Evolutionary conservation across 495 filamentous ascomycete species (phyloP).

Genomic region (Xylaria acuta): DNA sequence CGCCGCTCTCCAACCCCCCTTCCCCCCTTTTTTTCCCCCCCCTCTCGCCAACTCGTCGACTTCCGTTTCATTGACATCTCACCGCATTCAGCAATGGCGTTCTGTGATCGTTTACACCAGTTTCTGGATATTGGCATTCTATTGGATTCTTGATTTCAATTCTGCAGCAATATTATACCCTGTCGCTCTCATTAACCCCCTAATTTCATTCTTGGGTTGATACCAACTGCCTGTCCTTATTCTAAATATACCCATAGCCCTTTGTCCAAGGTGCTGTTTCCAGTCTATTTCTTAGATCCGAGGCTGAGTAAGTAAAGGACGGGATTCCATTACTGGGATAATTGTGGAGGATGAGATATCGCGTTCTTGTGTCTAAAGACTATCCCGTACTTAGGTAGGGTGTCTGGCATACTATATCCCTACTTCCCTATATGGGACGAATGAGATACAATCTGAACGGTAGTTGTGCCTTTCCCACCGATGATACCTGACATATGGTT

Average conservation of each 20-base stretch:
- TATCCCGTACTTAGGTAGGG: neutral
- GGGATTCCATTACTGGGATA: neutral
- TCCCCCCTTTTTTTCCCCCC: too few relatives aligned
- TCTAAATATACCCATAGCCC: slow-evolving; percentile 19
- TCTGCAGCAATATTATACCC: slow-evolving; percentile 3
- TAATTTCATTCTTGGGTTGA: neutral
- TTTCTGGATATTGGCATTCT: slow-evolving; percentile 7
- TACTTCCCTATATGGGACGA: neutral
- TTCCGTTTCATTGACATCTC: slow-evolving; percentile 3
- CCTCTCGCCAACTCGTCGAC: neutral
- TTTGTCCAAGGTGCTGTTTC: neutral
- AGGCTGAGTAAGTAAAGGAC: slow-evolving; percentile 3
- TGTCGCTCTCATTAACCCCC: slow-evolving; percentile 4
- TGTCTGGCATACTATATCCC: neutral
- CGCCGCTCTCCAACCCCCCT: slow-evolving; percentile 9
- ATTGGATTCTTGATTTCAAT: slow-evolving; percentile 6
- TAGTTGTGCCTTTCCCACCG: neutral
- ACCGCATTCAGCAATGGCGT: slow-evolving; percentile 20
- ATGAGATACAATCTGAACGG: neutral
- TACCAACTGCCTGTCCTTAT: neutral
- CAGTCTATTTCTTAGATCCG: neutral
- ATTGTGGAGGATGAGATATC: neutral
- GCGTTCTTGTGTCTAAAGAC: neutral
- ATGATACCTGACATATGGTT: neutral
- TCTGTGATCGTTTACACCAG: slow-evolving; percentile 10